A percentile compares a stretch with the other conserved stretches of the same genome.
These are phyloP conservation scores for Prinsepia uniflora DNA, from an alignment of 306 rosid species.

Conservation along the genomic window DNA sequence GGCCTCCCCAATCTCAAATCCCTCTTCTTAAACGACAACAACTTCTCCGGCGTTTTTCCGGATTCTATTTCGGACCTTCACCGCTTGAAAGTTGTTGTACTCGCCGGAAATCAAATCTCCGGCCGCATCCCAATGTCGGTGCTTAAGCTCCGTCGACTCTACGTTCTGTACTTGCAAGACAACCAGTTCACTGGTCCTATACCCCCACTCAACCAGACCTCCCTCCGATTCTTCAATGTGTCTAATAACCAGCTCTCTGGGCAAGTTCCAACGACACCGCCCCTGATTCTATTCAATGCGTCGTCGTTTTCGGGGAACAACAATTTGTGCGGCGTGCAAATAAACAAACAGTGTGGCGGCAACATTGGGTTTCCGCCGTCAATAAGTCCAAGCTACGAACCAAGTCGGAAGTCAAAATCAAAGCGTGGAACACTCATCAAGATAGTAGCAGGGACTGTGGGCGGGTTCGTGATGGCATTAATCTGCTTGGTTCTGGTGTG, in stretches of 20 bases:
- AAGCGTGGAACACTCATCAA: slow-evolving; percentile 39
- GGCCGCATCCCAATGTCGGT: slow-evolving; percentile 60
- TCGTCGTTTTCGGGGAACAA: slow-evolving; percentile 65
- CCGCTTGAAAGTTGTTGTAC: slow-evolving; percentile 63
- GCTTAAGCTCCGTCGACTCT: slow-evolving; percentile 59
- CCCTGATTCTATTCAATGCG: slow-evolving; percentile 55
- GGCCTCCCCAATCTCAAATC: slow-evolving; percentile 71
- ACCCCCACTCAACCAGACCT: slow-evolving; percentile 73
- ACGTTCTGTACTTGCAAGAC: slow-evolving; percentile 57
- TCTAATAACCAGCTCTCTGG: slow-evolving; percentile 81
- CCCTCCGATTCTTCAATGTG: slow-evolving; percentile 69
- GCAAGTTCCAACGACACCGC: slow-evolving; percentile 56
- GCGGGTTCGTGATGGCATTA: slow-evolving; percentile 40
- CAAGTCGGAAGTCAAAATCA: slow-evolving; percentile 1
- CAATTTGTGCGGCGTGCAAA: slow-evolving; percentile 60
- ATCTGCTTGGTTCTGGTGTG: slow-evolving; percentile 30
- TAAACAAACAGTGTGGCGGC: slow-evolving; percentile 34
- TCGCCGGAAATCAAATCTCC: slow-evolving; percentile 57
- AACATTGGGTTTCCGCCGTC: slow-evolving; percentile 29
- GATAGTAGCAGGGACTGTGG: slow-evolving; percentile 59
- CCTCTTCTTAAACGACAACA: slow-evolving; percentile 58
- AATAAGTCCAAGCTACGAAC: slow-evolving; percentile 38
- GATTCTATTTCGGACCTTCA: slow-evolving; percentile 60
- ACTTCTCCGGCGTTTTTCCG: slow-evolving; percentile 78
- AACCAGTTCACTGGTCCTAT: slow-evolving; percentile 56